A percentile compares a stretch with the other conserved stretches of the same genome.
Conservation (phyloP, 2,329 filamentous ascomycete genomes). For the Microsporum audouinii region DNA sequence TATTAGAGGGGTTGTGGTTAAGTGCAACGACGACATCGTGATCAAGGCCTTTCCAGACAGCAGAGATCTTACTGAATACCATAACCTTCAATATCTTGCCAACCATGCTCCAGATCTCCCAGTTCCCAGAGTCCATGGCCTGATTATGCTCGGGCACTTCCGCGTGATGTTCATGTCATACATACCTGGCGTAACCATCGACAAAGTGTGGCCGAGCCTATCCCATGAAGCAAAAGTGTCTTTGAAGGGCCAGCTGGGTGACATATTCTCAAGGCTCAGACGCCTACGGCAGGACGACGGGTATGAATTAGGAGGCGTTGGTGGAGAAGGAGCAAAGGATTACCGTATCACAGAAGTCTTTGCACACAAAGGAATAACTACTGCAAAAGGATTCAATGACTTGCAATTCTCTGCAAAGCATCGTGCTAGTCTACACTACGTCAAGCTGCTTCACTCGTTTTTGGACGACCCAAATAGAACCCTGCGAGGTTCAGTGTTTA, state of each 20-base stretch:
- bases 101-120: constrained; percentile 19
- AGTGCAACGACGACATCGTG: constrained; percentile 17
- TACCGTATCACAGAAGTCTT: constrained; percentile 15
- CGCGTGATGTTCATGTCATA: constrained; percentile 23
- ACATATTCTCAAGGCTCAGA: constrained; percentile 16
- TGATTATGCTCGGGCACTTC: constrained; percentile 17
- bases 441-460: constrained; percentile 18
- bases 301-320: constrained; percentile 17
- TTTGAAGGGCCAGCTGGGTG: constrained; percentile 11
- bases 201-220: constrained; percentile 17
- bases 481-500: constrained; percentile 8
- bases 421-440: constrained; percentile 17
- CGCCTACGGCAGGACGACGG: constrained; percentile 12
- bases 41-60: constrained; percentile 16
- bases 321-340: constrained; percentile 22
- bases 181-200: constrained; percentile 17
- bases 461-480: constrained; percentile 9
- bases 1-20: constrained; percentile 18
- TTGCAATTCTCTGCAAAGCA: constrained; percentile 19
- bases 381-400: constrained; percentile 15
- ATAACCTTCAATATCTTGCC: constrained; percentile 20
- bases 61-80: constrained; percentile 20
- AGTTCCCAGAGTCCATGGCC: constrained; percentile 20
- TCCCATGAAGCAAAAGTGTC: constrained; percentile 15
- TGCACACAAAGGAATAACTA: constrained; percentile 18